Base-by-base conservation (phyloP, 2,329 filamentous ascomycete species). In the Hymenotorrendiella dingleyae region DNA sequence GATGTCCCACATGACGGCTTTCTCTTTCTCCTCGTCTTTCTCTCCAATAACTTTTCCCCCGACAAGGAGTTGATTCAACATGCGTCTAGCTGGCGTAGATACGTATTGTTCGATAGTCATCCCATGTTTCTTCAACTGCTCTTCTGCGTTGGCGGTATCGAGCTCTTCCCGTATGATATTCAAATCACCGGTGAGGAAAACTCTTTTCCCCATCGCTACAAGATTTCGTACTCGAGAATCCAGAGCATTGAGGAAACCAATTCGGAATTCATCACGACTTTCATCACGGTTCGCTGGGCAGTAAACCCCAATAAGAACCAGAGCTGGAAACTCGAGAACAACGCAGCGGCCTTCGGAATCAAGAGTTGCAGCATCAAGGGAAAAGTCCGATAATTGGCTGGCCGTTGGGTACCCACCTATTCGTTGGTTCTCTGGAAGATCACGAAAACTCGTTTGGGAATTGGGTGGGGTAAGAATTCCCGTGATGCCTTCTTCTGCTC, bases 261-360 rank as follows among this genome's bases (percentile, higher is more conserved):
- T 71, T 11, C 91, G 82, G 58, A 94, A 98, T 49, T 85, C 80
- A 54, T 90, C 83, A 20, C 93, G 78, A 3, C 79, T 78, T 48
- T 93, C 87, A 55, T 95, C 90, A 45, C 89, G 81, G 56, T 85
- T 89, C 17, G 91, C 93, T 9, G 93, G 93, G 55, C 86, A 87
- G 65, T 98, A 97, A 2, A 94, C 83, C 4, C 91, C 93, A 38
- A 98, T 77, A 12, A 98, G 74, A 4, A 98, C 88, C 61, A 98
- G 97, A 3, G 88, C 90, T 0, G 89, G 87, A 54, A 98, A 97
- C 60, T 97, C 93, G 3, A 98, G 72, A 32, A 95, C 73, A 6
- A 97, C 80, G 55, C 89, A 95, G 36, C 93, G 83, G 1, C 93
- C 93, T 68, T 98, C 93, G 0, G 86, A 86, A 61, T 98, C 93